Base-by-base conservation (phyloP, 208 protist species). In the Acanthamoeba sp. region DNA sequence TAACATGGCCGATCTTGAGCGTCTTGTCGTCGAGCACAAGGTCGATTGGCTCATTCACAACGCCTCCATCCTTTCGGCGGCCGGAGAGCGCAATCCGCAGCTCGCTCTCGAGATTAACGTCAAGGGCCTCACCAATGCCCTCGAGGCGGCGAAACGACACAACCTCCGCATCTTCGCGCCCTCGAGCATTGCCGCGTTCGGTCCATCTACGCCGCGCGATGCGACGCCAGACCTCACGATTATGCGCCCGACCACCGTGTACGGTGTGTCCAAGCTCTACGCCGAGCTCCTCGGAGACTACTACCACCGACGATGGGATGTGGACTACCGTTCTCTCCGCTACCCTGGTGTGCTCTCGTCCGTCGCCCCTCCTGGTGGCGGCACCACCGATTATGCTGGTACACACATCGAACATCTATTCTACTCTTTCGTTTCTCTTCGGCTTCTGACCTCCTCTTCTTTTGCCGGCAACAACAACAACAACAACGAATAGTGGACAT, bases 281-380 rank as follows among this genome's bases (percentile, higher is more conserved):
- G 85, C 95, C 64, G 98, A 99, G 95, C 95, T 98, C n/a, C 92
- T 98, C n/a, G 97, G 98, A 9, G 96, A 98, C 85, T 99, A 98
- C 85, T 99, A 98, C 95, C 50, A 95, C 80, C 12, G 89, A 20
- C 95, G 96, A 12, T 98, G 94, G 57, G 97, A 97, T 71, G 97
- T 99, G 34, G 98, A 99, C 95, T 98, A 98, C 91, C 95, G 98
- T 50, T 98, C 96, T n/a, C 78, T 99, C 7, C 95, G 98, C 66
- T 98, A 98, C 76, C 98, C 98, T 29, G 98, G 98, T 48, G 45
- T 95, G 34, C 96, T 99, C 27, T 98, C 97, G 32, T 96, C 90
- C n/a, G 94, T 95, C 2, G 95, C 96, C 34, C 95, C 95, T 34
- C 98, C 98, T 50, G 98, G 97, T 42, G 96, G 96, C 29, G 97